Conservation (phyloP, 371 early-diverging fungal species). For the Chytridium lagenaria region DNA sequence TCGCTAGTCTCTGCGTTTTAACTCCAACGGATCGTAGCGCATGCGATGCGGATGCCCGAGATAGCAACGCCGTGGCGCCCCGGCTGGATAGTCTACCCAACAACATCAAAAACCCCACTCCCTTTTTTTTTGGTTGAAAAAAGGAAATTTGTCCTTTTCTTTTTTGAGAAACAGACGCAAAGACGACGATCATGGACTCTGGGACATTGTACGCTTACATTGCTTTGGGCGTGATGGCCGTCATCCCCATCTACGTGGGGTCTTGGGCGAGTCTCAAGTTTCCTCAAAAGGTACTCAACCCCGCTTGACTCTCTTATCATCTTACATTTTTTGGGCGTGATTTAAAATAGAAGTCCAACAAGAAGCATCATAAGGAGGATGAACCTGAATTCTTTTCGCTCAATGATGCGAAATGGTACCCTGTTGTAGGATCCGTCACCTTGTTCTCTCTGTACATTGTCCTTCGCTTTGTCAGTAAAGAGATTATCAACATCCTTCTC, state of each 20-base stretch:
- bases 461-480: conserved; percentile 82
- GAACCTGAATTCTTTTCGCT: conserved; percentile 80
- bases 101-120: too few relatives aligned
- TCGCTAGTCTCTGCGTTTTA: too few relatives aligned
- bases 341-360: conserved; percentile 30
- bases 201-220: conserved; percentile 78
- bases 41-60: too few relatives aligned
- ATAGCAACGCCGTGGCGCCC: too few relatives aligned
- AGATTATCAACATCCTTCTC: conserved; percentile 83
- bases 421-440: conserved; percentile 85
- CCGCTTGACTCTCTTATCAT: conserved; percentile 34
- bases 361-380: conserved; percentile 61
- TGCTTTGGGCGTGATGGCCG: conserved; percentile 88
- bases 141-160: too few relatives aligned
- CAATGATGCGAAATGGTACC: conserved; percentile 93
- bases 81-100: too few relatives aligned
- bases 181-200: too few relatives aligned
- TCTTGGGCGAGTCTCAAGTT: conserved; percentile 77
- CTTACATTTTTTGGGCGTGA: not conserved
- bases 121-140: too few relatives aligned
- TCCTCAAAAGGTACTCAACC: conserved; percentile 57
- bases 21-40: too few relatives aligned
- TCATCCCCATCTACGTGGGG: conserved; percentile 87
- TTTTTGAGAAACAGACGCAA: too few relatives aligned
- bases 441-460: conserved; percentile 86